phyloP scores from a whole-genome alignment of 1,284 basidiomycete species.

The Ganoderma multipileum region DNA sequence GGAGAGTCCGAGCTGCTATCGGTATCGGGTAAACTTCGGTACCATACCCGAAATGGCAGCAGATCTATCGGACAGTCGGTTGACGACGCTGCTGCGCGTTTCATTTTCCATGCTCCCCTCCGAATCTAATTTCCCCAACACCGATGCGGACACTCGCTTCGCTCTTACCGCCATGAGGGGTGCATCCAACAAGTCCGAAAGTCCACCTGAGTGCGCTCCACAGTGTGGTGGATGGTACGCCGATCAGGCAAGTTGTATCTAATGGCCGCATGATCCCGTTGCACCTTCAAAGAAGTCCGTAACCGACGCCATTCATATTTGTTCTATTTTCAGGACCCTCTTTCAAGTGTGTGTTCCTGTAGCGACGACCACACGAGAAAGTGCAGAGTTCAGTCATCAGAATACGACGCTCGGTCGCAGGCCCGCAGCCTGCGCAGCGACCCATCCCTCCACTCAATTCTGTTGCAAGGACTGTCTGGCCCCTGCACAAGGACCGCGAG shows the following conservation, averaged over 20 bases:
- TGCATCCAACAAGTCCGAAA: not conserved
- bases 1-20: too few species aligned
- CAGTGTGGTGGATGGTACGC: not conserved
- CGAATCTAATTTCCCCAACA: not conserved
- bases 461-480: too few species aligned
- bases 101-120: not conserved
- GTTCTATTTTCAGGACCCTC: constrained; percentile 3
- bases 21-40: too few species aligned
- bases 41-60: too few species aligned
- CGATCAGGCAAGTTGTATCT: not conserved
- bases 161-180: not conserved
- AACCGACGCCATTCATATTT: not conserved
- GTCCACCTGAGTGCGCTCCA: not conserved
- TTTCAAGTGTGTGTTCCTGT: not conserved
- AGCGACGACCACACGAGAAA: not conserved
- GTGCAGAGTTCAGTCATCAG: not conserved
- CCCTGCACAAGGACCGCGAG: not conserved
- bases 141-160: not conserved
- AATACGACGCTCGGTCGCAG: not conserved
- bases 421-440: not conserved
- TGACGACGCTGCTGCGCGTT: not conserved
- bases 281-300: not conserved
- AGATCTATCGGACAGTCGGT: not conserved
- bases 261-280: not conserved
- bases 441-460: not conserved